phyloP scores from a whole-genome alignment of 495 filamentous ascomycete genomes.

The Daldinia vernicosa region DNA sequence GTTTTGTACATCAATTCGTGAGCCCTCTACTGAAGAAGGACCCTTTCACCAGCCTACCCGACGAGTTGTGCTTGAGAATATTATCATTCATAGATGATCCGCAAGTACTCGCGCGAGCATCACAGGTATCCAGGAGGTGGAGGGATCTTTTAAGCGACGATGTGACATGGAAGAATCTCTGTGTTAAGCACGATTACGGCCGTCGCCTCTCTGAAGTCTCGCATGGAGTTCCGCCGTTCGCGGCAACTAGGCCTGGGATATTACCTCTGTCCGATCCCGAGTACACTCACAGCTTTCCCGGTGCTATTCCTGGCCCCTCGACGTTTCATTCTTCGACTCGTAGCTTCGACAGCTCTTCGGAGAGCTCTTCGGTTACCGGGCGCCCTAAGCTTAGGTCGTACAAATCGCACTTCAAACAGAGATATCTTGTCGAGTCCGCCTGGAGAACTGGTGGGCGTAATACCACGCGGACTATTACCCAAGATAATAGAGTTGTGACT shows the following conservation, averaged over 20 bases:
- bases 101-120: conserved; percentile 87
- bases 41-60: conserved; percentile 87
- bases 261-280: conserved; percentile 44
- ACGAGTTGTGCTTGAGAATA: conserved; percentile 89
- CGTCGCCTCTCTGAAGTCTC: conserved; percentile 61
- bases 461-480: conserved; percentile 83
- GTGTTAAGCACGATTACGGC: conserved; percentile 90
- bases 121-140: conserved; percentile 93
- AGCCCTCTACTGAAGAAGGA: conserved; percentile 93
- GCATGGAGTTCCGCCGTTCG: conserved; percentile 39
- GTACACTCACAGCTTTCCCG: conserved; percentile 50
- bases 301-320: conserved; percentile 46
- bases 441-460: conserved; percentile 90
- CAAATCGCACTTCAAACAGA: conserved; percentile 95
- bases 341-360: conserved; percentile 52
- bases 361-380: conserved; percentile 24
- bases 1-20: conserved; percentile 93
- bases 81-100: conserved; percentile 95
- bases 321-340: conserved; percentile 46
- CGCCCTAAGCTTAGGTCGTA: conserved; percentile 71
- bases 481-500: conserved; percentile 96
- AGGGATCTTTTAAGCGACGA: conserved; percentile 92
- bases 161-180: conserved; percentile 96
- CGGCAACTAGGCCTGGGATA: conserved; percentile 38
- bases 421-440: conserved; percentile 95